Base-by-base conservation (phyloP, 1,284 basidiomycete species). In the Ganoderma multipileum region DNA sequence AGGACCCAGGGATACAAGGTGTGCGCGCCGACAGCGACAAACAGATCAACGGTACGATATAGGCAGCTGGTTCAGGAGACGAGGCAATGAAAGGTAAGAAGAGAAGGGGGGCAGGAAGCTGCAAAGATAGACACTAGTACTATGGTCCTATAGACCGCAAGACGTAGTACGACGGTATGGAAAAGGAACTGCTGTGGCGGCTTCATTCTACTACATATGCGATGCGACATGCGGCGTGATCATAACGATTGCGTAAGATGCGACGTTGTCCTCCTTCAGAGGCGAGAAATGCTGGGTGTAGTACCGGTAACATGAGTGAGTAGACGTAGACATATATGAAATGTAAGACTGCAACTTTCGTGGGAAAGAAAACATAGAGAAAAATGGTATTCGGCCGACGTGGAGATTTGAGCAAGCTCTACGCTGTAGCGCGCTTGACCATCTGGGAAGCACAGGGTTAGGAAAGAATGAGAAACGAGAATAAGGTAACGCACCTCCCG, bases 401-500 rank as follows among this genome's bases (percentile, higher is more conserved):
- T 38, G 38, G 18, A 18, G 33, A 54, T 41, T 52, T 23, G 11
- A 39, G 20, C 41, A 18, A 62, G 65, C 28, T 73, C 68, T 74
- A 77, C 64, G 73, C 73, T 18, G 76, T 77, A n/a, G 76, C 76
- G 57, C 74, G 76, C 73, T 76, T 77, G 65, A 76, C 75, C 60
- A 71, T 73, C 75, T 77, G 65, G 52, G 28, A 39, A 50, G 65
- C 7, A 39, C 8, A 41, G 42, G 14, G 44, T 73, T 61, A 75
- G 66, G 41, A 14, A 38, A 7, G 9, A 47, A 12, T 1, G 3
- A 28, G 36, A 16, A 38, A 9, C 61, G 14, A 20, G 7, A 20
- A 20, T 18, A 38, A 7, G 33, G 42, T 6, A 20, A 81, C 89
- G 68, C 75, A 93, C 93, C 86, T 95, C 93, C 55, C 92, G 87